Conservation (phyloP, 306 rosid species). For the Ormosia semicastrata region DNA sequence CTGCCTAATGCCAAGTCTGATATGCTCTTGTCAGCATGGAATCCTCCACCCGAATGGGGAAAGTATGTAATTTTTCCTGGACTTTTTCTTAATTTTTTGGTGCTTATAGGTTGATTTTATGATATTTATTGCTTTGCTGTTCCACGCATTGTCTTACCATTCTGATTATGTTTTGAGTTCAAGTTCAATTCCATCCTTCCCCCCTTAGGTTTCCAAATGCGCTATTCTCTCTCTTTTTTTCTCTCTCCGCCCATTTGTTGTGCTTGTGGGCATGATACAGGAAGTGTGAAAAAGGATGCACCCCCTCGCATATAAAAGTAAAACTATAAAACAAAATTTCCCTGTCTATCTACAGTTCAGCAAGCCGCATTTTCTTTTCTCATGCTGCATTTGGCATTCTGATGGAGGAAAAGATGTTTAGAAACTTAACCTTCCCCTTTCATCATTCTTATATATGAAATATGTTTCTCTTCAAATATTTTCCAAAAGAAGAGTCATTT, state of each 20-base stretch:
- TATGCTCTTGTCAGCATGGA: constrained; percentile 98
- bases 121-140: constrained; percentile 19
- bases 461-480: neutral
- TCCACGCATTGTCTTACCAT: neutral
- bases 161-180: neutral
- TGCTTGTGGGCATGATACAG: neutral
- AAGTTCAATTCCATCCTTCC: neutral
- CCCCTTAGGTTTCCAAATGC: neutral
- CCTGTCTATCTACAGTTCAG: neutral
- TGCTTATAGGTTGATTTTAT: constrained; percentile 23
- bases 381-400: neutral
- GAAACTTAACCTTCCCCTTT: neutral
- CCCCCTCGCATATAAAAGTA: neutral
- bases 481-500: neutral
- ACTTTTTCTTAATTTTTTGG: constrained; percentile 28
- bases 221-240: neutral
- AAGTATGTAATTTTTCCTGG: constrained; percentile 59
- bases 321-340: neutral
- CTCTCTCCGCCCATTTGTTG: neutral
- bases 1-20: constrained; percentile 83
- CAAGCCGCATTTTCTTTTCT: neutral
- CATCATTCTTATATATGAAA: neutral
- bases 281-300: neutral
- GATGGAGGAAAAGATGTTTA: neutral
- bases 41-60: constrained; percentile 92